Conservation (phyloP, 768 basidiomycete species). For the Brasilioporus rufonigricans region DNA sequence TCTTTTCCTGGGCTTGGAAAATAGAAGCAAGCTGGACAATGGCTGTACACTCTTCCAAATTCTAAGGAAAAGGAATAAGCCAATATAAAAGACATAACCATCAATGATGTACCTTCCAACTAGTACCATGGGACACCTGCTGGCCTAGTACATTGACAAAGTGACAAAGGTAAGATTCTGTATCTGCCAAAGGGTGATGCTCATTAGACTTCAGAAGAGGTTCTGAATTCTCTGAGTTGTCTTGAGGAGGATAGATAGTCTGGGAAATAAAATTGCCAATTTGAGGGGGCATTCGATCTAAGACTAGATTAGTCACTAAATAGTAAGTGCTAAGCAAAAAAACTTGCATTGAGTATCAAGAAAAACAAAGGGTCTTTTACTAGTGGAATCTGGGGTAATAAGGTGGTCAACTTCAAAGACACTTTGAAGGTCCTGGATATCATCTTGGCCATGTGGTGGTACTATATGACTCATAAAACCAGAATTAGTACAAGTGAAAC, state of each 20-base stretch:
- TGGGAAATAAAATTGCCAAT: constrained; percentile 73
- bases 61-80: constrained; percentile 41
- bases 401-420: constrained; percentile 78
- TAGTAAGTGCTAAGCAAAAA: background rate
- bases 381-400: constrained; percentile 17
- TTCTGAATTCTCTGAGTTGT: constrained; percentile 17
- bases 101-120: constrained; percentile 33
- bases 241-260: constrained; percentile 55
- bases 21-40: constrained; percentile 56
- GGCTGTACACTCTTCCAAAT: constrained; percentile 52
- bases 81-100: background rate
- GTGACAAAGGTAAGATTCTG: constrained; percentile 47
- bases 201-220: constrained; percentile 48
- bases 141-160: constrained; percentile 57
- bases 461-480: constrained; percentile 44
- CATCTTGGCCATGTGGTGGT: constrained; percentile 77
- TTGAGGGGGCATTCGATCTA: constrained; percentile 83
- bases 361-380: constrained; percentile 42
- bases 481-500: constrained; percentile 27
- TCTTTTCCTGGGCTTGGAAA: constrained; percentile 47
- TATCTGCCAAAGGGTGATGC: constrained; percentile 45
- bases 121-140: constrained; percentile 37
- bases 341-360: constrained; percentile 73
- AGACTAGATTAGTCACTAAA: constrained; percentile 4
- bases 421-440: constrained; percentile 61